These are phyloP conservation scores for Pneumocystis carinii DNA, from an alignment of 1,139 yeast genomes.

Conservation along the genomic window DNA sequence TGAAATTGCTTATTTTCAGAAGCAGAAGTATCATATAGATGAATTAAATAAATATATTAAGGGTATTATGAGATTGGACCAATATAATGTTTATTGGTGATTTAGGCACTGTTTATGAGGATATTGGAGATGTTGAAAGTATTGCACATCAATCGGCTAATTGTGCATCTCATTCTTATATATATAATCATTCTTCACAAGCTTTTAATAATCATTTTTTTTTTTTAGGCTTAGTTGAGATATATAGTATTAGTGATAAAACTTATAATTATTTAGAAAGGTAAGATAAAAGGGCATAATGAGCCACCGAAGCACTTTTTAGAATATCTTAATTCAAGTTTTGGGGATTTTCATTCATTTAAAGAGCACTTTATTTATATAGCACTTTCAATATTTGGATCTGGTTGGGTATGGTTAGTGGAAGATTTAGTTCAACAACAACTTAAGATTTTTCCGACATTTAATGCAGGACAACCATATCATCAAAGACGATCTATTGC, in stretches of 20 bases:
- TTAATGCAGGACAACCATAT: slow-evolving; percentile 84
- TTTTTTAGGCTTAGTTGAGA: slow-evolving; percentile 37
- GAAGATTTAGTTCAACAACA: slow-evolving; percentile 51
- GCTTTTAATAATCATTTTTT: slow-evolving; percentile 86
- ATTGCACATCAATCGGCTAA: slow-evolving; percentile 59
- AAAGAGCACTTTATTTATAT: slow-evolving; percentile 38
- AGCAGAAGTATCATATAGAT: not conserved
- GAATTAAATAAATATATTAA: slow-evolving; percentile 5
- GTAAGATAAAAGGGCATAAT: slow-evolving; percentile 6
- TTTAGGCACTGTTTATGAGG: slow-evolving; percentile 64
- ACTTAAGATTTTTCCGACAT: slow-evolving; percentile 46
- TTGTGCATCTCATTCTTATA: slow-evolving; percentile 50
- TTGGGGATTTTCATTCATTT: slow-evolving; percentile 34
- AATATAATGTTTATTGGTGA: slow-evolving; percentile 7
- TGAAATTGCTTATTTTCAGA: not conserved
- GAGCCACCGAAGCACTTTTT: not conserved
- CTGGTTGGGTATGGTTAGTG: slow-evolving; percentile 82
- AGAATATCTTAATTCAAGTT: slow-evolving; percentile 23
- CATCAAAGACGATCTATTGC: slow-evolving; percentile 60
- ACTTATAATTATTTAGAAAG: not conserved
- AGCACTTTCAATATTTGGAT: slow-evolving; percentile 46
- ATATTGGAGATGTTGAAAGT: slow-evolving; percentile 40
- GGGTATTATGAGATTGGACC: slow-evolving; percentile 13
- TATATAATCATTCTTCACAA: slow-evolving; percentile 81
- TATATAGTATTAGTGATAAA: not conserved